Conservation (phyloP, 2,329 filamentous ascomycete species). For the Pochonia chlamydosporia region DNA sequence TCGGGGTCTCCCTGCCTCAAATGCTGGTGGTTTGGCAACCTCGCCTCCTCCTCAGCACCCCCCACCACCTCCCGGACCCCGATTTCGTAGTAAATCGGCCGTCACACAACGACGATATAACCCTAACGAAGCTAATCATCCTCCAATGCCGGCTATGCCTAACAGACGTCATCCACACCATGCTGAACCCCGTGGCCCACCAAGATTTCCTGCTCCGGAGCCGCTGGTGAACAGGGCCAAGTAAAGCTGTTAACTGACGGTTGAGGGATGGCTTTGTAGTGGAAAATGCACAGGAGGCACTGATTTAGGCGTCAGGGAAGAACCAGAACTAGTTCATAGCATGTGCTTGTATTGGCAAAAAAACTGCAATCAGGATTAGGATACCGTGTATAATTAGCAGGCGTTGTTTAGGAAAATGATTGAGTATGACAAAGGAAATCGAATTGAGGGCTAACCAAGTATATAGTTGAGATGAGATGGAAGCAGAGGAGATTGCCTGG, state of each 20-base stretch:
- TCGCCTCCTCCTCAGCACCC: constrained; percentile 20
- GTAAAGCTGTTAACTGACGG: constrained; percentile 3
- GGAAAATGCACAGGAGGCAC: background rate
- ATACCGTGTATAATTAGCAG: background rate
- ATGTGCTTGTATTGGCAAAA: background rate
- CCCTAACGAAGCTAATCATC: constrained; percentile 6
- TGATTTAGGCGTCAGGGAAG: background rate
- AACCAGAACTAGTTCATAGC: background rate
- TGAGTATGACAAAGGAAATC: background rate
- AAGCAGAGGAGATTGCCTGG: too few relatives aligned
- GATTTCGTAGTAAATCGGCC: constrained; percentile 1
- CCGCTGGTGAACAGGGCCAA: constrained; percentile 25
- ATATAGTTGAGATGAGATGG: too few relatives aligned
- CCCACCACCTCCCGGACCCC: constrained; percentile 9
- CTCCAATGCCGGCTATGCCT: constrained; percentile 21
- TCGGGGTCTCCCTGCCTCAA: constrained; percentile 6
- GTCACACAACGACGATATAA: constrained; percentile 3
- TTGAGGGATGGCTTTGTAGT: too few relatives aligned
- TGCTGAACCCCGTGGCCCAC: constrained; percentile 5
- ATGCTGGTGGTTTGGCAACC: background rate
- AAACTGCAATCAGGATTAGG: background rate
- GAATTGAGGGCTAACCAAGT: too few relatives aligned
- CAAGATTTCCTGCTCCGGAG: constrained; percentile 17
- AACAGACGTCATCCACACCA: constrained; percentile 17
- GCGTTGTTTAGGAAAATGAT: background rate